A percentile compares a stretch with the other conserved stretches of the same genome.
These are phyloP conservation scores for Apiotrichum veenhuisii DNA, from an alignment of 1,284 basidiomycete genomes.

Conservation along the genomic window DNA sequence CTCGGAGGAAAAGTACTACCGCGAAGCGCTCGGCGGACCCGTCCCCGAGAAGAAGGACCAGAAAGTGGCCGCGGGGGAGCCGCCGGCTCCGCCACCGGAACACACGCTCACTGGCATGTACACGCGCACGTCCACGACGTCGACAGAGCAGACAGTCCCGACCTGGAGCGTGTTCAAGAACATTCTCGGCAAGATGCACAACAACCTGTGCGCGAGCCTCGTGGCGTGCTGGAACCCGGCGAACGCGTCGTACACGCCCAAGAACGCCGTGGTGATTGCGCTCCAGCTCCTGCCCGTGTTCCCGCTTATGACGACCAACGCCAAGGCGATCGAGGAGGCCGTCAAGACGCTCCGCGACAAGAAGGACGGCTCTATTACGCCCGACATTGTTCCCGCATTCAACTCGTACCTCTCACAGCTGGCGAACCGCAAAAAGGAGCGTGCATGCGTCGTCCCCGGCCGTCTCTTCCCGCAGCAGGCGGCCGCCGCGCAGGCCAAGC, in stretches of 20 bases:
- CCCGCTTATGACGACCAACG: slow-evolving; percentile 61
- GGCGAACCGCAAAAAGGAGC: slow-evolving; percentile 24
- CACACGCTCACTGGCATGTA: slow-evolving; percentile 58
- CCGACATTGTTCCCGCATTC: slow-evolving; percentile 36
- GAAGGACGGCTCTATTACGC: slow-evolving; percentile 39
- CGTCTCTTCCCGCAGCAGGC: slow-evolving; percentile 3
- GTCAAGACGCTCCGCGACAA: slow-evolving; percentile 71
- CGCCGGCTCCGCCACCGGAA: background rate
- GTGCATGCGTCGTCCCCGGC: slow-evolving; percentile 28
- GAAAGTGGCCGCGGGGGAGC: slow-evolving; percentile 62
- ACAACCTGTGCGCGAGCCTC: slow-evolving; percentile 55
- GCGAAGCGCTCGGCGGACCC: slow-evolving; percentile 51
- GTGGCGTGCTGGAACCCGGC: slow-evolving; percentile 32
- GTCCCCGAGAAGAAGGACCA: slow-evolving; percentile 25
- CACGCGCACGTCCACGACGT: slow-evolving; percentile 54
- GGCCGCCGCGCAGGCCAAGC: slow-evolving; percentile 1
- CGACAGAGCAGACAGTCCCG: slow-evolving; percentile 50
- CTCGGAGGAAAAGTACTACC: slow-evolving; percentile 55
- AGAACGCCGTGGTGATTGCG: slow-evolving; percentile 83
- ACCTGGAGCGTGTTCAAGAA: slow-evolving; percentile 67
- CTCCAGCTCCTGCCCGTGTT: slow-evolving; percentile 85
- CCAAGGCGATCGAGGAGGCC: slow-evolving; percentile 59
- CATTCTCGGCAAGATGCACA: slow-evolving; percentile 77
- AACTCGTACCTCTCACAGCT: slow-evolving; percentile 33
- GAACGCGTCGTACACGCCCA: slow-evolving; percentile 70